Conservation (phyloP, 176 grass and related monocot genomes). For the Paspalum vaginatum region DNA sequence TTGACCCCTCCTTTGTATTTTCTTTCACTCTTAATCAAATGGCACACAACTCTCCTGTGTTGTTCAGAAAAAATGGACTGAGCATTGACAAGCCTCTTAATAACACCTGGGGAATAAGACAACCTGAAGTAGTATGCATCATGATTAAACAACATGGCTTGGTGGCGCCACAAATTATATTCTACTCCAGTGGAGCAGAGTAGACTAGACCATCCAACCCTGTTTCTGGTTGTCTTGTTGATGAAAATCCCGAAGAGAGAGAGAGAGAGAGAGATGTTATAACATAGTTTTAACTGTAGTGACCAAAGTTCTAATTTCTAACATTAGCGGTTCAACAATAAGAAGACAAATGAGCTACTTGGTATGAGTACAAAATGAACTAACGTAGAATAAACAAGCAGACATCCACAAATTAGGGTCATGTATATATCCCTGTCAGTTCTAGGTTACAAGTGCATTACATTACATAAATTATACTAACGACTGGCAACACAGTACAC, state of each 20-base stretch:
- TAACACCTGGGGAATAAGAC: neutral
- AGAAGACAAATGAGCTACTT: neutral
- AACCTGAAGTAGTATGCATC: neutral
- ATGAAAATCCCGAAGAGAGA: neutral
- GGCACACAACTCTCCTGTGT: too few relatives aligned
- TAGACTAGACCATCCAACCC: neutral
- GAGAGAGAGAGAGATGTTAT: neutral
- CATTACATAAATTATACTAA: neutral
- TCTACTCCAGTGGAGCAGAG: neutral
- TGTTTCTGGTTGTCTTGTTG: neutral
- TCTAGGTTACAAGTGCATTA: neutral
- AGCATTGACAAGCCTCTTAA: neutral
- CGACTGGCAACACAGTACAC: neutral
- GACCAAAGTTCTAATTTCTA: neutral
- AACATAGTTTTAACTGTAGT: slow-evolving; percentile 16
- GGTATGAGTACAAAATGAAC: neutral
- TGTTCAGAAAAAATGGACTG: neutral
- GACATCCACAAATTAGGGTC: neutral
- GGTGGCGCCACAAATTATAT: neutral
- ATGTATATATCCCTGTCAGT: neutral
- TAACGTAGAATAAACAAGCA: neutral
- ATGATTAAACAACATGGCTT: neutral
- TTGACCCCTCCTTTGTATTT: too few relatives aligned
- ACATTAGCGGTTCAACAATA: slow-evolving; percentile 12
- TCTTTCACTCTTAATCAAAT: too few relatives aligned